These are phyloP conservation scores for Penicillium digitatum DNA, from an alignment of 2,329 filamentous ascomycete genomes.

Conservation along the genomic window DNA sequence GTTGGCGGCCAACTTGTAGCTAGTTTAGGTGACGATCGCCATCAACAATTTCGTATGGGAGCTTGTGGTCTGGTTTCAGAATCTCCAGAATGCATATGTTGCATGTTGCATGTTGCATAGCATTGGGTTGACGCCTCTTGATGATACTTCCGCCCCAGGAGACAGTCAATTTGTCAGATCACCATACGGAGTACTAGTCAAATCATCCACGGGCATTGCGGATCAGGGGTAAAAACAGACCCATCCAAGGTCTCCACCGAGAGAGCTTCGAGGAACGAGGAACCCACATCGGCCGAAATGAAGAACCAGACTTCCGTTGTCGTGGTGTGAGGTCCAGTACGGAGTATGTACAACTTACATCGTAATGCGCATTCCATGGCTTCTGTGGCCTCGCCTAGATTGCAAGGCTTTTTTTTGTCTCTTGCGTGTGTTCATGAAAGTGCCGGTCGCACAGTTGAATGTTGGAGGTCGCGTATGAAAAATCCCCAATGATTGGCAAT, in stretches of 20 bases:
- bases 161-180: neutral
- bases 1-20: constrained; percentile 12
- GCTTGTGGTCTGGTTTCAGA: constrained; percentile 19
- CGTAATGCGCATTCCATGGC: neutral
- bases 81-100: constrained; percentile 12
- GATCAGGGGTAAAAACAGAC: constrained; percentile 14
- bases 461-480: constrained; percentile 6
- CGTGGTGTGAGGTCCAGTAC: neutral
- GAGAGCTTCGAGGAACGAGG: constrained; percentile 7
- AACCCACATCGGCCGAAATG: constrained; percentile 9
- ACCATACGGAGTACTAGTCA: too few relatives aligned
- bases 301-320: constrained; percentile 10
- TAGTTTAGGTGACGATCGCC: constrained; percentile 22
- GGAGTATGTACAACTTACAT: neutral
- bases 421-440: constrained; percentile 1
- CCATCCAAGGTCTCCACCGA: constrained; percentile 25
- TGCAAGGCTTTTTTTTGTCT: neutral
- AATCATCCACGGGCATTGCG: neutral
- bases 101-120: neutral
- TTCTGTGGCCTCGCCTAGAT: neutral
- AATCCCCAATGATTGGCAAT: constrained; percentile 15
- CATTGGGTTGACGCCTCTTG: neutral
- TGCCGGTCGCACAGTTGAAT: constrained; percentile 5
- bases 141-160: neutral
- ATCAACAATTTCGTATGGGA: constrained; percentile 20